Evolutionary conservation across 345 rosid genomes (phyloP), one percentile per base, ranked within the genome.

Genomic region (Citrus glauca): DNA sequence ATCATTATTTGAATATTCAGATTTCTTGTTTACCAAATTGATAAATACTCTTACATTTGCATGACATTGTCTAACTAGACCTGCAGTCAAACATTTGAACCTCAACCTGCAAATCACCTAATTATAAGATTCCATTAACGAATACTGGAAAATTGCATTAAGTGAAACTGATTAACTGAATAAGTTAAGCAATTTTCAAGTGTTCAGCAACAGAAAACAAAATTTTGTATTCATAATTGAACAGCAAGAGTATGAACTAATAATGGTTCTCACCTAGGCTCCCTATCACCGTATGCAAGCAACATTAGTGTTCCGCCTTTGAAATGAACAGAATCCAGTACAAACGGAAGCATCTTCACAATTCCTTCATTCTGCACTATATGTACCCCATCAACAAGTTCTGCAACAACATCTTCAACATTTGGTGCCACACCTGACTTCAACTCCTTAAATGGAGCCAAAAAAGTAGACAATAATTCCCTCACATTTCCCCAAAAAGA

Each of bases 261-360:
- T 61, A 48, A 66, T 50, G 72, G 38, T 62, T 76, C 87, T 87
- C 70, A 93, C 99, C 98, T 89, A 65, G 98, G 94, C 85, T 93
- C 99, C 63, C 80, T 86, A 84, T 95, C 99, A 71, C 99, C 99
- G 66, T 90, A 93, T 42, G 92, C 95, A 79, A 95, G 88, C 80
- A 95, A 89, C 89, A 88, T 87, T 65, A 93, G 85, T 28, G 90
- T 91, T 83, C 98, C 99, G 50, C 88, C 86, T 82, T 89, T 95
- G 85, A 95, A 95, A 80, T 90, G 94, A 77, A 95, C 94, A 67
- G 98, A 91, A 88, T 95, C 99, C 76, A 95, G 86, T 74, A 87
- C 90, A 82, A 95, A 85, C 13, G 97, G 99, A 82, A 93, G 89
- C 87, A 82, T 82, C 87, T 85, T 91, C 85, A 84, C 87, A 60